Conservation (phyloP, 495 filamentous ascomycete species). For the Penicillium dipodomyicola region DNA sequence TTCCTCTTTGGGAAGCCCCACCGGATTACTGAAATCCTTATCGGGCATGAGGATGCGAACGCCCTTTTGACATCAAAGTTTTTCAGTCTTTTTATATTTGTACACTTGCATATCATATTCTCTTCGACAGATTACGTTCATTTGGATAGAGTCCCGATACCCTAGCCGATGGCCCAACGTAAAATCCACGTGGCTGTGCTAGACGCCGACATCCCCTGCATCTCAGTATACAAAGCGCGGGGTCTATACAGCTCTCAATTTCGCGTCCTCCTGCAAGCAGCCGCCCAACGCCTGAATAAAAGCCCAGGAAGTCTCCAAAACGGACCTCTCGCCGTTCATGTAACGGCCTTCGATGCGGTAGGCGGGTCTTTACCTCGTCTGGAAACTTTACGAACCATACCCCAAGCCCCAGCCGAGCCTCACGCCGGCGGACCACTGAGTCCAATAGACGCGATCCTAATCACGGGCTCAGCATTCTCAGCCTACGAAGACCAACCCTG, state of each 20-base stretch:
- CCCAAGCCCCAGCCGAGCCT: conserved; percentile 8
- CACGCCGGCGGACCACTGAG: conserved; percentile 14
- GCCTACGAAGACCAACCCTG: conserved; percentile 39
- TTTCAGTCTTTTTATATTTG: background rate
- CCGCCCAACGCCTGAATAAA: conserved; percentile 31
- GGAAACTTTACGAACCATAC: conserved; percentile 23
- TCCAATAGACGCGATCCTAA: conserved; percentile 40
- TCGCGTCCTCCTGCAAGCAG: conserved; percentile 32
- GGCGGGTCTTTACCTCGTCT: conserved; percentile 35
- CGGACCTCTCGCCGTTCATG: conserved; percentile 26
- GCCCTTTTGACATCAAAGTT: background rate
- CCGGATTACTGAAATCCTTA: conserved; percentile 6
- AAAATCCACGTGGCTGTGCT: conserved; percentile 43
- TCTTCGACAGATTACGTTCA: background rate
- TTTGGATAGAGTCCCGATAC: background rate
- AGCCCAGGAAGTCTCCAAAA: conserved; percentile 12
- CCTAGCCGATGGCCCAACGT: conserved; percentile 17
- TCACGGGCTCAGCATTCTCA: conserved; percentile 39
- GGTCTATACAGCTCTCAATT: conserved; percentile 44
- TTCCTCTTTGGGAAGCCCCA: conserved; percentile 1
- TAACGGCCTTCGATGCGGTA: conserved; percentile 41
- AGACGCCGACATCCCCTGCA: conserved; percentile 41
- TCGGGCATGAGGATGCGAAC: conserved; percentile 5
- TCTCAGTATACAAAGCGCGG: conserved; percentile 33
- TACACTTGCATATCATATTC: background rate